Evolutionary conservation across 2,329 filamentous ascomycete genomes (phyloP).

Genomic region (Fusarium sp.): DNA sequence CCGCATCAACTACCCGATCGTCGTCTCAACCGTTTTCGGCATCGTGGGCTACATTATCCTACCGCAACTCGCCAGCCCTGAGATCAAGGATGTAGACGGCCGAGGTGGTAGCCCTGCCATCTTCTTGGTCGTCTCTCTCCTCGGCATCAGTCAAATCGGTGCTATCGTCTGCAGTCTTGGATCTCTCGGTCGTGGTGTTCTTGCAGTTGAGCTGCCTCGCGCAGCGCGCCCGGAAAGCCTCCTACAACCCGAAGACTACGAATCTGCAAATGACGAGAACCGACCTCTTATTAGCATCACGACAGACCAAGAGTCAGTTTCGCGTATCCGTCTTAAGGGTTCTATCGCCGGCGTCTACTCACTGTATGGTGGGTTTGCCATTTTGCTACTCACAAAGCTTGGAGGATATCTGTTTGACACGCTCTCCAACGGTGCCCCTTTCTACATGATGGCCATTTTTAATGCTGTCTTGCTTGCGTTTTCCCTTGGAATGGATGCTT

Average conservation of each 20-base stretch:
- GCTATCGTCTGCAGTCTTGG: slow-evolving; percentile 97
- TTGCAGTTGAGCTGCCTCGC: slow-evolving; percentile 62
- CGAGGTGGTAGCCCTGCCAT: slow-evolving; percentile 76
- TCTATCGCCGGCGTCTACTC: slow-evolving; percentile 96
- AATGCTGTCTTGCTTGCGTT: slow-evolving; percentile 78
- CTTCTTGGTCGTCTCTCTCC: slow-evolving; percentile 80
- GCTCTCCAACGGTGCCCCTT: slow-evolving; percentile 80
- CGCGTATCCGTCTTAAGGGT: slow-evolving; percentile 79
- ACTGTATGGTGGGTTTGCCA: slow-evolving; percentile 88
- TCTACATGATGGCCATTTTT: slow-evolving; percentile 93
- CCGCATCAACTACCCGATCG: slow-evolving; percentile 77
- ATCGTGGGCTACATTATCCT: slow-evolving; percentile 83
- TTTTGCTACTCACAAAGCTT: slow-evolving; percentile 89
- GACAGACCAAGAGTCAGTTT: slow-evolving; percentile 52
- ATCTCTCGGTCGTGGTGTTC: slow-evolving; percentile 83
- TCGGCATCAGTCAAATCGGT: slow-evolving; percentile 95
- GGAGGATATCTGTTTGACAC: slow-evolving; percentile 89
- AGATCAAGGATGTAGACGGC: slow-evolving; percentile 72
- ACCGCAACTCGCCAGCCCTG: slow-evolving; percentile 80
- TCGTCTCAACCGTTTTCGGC: slow-evolving; percentile 78
- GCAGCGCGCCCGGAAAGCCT: slow-evolving; percentile 42
- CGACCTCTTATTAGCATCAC: slow-evolving; percentile 53
- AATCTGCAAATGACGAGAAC: slow-evolving; percentile 56
- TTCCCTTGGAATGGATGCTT: slow-evolving; percentile 64
- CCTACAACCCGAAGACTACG: slow-evolving; percentile 53